Base-by-base conservation (phyloP, 768 basidiomycete species). In the Lactifluus echinatus region DNA sequence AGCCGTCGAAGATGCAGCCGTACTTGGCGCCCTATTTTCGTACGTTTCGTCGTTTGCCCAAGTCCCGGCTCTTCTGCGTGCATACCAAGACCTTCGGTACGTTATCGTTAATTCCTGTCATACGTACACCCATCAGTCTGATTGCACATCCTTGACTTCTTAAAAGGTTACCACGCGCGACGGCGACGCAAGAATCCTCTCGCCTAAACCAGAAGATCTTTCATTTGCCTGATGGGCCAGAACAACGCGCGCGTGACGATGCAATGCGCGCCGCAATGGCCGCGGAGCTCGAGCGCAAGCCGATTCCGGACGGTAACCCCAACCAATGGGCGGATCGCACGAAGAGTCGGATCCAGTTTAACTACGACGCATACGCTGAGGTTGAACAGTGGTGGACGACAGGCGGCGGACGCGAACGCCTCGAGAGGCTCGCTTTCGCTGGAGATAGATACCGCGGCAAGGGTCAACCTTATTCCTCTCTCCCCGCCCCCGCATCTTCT, bases 281-380 rank as follows among this genome's bases (percentile, higher is more conserved):
- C 33, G 64, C 62, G 0, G 75, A 75, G 53, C 59, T 74, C 53
- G 63, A 56, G 63, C 45, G 50, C 61, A 57, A 40, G 49, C 36
- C 46, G 53, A 45, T 53, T 26, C 15, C 71, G 71, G 24, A 67
- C 39, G 72, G 70, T 2, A 80, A 76, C 61, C 70, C 73, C 55
- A 83, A 83, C 59, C 74, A 79, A 59, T 83, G 82, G 82, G 79
- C 80, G 5, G 81, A 84, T 65, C 74, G 71, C 63, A 68, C 65
- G 50, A 81, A 80, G 73, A 81, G 68, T 51, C 55, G 46, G 34
- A 62, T 61, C 4, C 75, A 78, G 63, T 83, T 81, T 66, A 72
- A 73, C 14, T 82, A 82, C 57, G 80, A 83, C 56, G 78, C 79
- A 0, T 80, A 82, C 44, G 66, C 26, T 10, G 79, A 70, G 34